Percentiles rank a stretch among this genome's conserved stretches.
phyloP scores from a whole-genome alignment of 768 basidiomycete genomes.

The Coprinopsis sp. region DNA sequence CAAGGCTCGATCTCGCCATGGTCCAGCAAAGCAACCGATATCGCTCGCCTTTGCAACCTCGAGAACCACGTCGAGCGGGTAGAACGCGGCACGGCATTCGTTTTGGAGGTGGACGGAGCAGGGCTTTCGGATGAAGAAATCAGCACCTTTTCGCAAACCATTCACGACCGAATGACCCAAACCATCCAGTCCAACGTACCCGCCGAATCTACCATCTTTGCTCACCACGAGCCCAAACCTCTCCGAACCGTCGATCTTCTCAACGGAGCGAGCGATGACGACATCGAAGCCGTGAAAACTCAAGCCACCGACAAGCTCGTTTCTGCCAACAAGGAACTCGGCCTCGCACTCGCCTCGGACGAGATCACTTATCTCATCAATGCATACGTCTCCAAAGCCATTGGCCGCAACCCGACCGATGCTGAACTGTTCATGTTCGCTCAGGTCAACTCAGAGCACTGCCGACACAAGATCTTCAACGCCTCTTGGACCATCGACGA shows the following conservation, averaged over 20 bases:
- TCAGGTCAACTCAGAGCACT: conserved; percentile 99
- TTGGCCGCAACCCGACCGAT: conserved; percentile 86
- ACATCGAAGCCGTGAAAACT: conserved; percentile 19
- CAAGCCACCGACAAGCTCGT: conserved; percentile 61
- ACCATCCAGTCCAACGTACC: conserved; percentile 58
- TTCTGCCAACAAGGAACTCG: conserved; percentile 76
- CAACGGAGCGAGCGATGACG: conserved; percentile 11
- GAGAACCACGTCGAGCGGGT: conserved; percentile 67
- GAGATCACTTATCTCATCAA: conserved; percentile 92
- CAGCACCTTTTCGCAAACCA: conserved; percentile 53
- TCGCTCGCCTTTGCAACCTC: conserved; percentile 82
- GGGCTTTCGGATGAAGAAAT: conserved; percentile 46
- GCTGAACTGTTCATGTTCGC: conserved; percentile 99
- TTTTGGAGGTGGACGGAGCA: conserved; percentile 42
- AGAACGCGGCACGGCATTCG: conserved; percentile 78
- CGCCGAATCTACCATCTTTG: conserved; percentile 50
- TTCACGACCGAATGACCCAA: conserved; percentile 98
- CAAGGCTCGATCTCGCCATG: conserved; percentile 94
- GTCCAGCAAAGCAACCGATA: conserved; percentile 99
- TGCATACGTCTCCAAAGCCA: conserved; percentile 71
- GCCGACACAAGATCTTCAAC: conserved; percentile 99
- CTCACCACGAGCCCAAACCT: conserved; percentile 58
- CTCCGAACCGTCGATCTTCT: conserved; percentile 68
- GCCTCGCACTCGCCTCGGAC: conserved; percentile 83
- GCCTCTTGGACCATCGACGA: conserved; percentile 92